Evolutionary conservation across 78 protist species (phyloP).

Genomic region (Speleostelium caveatum): DNA sequence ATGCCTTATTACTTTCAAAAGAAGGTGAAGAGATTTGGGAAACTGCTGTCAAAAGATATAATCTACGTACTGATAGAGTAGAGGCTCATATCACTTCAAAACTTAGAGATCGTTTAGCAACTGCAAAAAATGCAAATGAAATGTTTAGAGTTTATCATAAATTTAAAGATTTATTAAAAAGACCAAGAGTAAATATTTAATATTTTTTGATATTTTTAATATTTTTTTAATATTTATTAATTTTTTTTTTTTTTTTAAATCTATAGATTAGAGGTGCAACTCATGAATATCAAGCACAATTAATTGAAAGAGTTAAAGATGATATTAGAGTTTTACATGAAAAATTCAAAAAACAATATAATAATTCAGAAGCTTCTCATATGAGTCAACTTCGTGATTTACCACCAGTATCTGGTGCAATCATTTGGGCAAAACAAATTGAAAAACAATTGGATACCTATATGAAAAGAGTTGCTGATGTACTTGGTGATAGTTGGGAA

Average conservation of each 20-base stretch:
- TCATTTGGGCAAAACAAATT: slow-evolving; percentile 95
- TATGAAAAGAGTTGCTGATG: slow-evolving; percentile 91
- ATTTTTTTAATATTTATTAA: not conserved
- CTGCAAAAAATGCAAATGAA: slow-evolving; percentile 90
- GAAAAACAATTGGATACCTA: slow-evolving; percentile 92
- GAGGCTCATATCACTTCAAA: slow-evolving; percentile 87
- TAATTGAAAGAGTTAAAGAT: slow-evolving; percentile 90
- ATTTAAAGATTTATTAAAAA: slow-evolving; percentile 89
- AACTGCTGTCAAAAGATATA: slow-evolving; percentile 72
- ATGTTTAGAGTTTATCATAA: slow-evolving; percentile 94
- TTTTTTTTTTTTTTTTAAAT: too few species aligned
- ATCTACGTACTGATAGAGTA: slow-evolving; percentile 86
- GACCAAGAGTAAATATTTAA: slow-evolving; percentile 83
- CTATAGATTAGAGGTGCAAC: slow-evolving; percentile 83
- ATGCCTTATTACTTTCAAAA: slow-evolving; percentile 66
- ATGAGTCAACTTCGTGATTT: slow-evolving; percentile 91
- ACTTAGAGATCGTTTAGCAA: slow-evolving; percentile 90
- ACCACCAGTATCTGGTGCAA: slow-evolving; percentile 91
- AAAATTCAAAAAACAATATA: slow-evolving; percentile 85
- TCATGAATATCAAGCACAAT: slow-evolving; percentile 91
- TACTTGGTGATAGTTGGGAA: slow-evolving; percentile 94
- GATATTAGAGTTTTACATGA: slow-evolving; percentile 92
- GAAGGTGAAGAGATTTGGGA: slow-evolving; percentile 85
- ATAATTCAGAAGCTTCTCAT: slow-evolving; percentile 82
- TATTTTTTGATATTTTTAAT: not conserved